phyloP scores from a whole-genome alignment of 805 yeast genomes.

The Candida argentea region DNA sequence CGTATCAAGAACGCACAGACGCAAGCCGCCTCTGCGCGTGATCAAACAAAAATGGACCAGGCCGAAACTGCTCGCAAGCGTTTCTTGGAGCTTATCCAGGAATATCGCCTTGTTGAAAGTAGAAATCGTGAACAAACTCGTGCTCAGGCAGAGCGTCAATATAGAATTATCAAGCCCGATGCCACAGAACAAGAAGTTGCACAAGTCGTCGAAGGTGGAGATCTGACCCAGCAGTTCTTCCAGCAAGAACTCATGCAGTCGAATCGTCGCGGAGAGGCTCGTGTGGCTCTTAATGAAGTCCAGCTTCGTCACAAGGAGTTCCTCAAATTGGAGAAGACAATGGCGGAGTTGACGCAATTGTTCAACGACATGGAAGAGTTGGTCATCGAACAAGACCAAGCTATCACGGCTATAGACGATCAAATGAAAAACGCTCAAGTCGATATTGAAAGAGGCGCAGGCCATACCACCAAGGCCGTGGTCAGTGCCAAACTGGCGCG shows the following conservation, averaged over 20 bases:
- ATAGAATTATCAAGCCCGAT: conserved; percentile 77
- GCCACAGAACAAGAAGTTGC: conserved; percentile 77
- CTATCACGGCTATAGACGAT: conserved; percentile 72
- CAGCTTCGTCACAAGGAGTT: conserved; percentile 93
- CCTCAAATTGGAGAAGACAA: conserved; percentile 87
- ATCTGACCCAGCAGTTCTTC: conserved; percentile 80
- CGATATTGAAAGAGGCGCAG: conserved; percentile 89
- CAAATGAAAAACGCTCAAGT: conserved; percentile 76
- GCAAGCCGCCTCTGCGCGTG: conserved; percentile 45
- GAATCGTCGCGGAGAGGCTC: conserved; percentile 88
- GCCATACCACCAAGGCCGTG: conserved; percentile 87
- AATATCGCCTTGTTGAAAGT: conserved; percentile 78
- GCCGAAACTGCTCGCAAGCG: conserved; percentile 81
- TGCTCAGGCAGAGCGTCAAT: conserved; percentile 87
- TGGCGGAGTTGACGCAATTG: conserved; percentile 90
- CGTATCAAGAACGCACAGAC: conserved; percentile 72
- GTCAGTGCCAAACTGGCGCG: conserved; percentile 82
- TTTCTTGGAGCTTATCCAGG: conserved; percentile 79
- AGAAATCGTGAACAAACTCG: conserved; percentile 76
- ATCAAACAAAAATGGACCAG: conserved; percentile 77
- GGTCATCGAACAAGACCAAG: conserved; percentile 91
- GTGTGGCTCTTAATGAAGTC: conserved; percentile 90
- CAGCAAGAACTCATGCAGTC: conserved; percentile 85
- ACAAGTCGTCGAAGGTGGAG: conserved; percentile 65
- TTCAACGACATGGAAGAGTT: conserved; percentile 94